Evolutionary conservation across 352 stramenopile species (phyloP).

Genomic region (Globisporangium iwayamae): DNA sequence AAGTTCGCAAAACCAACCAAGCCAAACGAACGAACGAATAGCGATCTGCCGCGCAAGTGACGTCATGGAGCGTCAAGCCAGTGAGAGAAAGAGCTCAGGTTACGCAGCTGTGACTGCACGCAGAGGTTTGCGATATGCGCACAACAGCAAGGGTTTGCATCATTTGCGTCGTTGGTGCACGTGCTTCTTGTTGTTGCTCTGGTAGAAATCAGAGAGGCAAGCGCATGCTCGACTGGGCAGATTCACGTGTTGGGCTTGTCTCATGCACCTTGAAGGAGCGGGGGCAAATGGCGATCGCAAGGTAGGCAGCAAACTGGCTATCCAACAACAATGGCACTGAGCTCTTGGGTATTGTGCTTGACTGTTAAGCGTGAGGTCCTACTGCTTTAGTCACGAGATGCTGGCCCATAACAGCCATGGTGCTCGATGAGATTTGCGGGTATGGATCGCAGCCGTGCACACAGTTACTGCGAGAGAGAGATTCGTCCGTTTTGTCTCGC

Average conservation of each 20-base stretch:
- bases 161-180: background rate
- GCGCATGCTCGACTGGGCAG: background rate
- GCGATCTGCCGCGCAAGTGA: background rate
- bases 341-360: too few relatives aligned
- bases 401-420: too few relatives aligned
- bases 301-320: background rate
- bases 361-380: too few relatives aligned
- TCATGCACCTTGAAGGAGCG: background rate
- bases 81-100: background rate
- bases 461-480: too few relatives aligned
- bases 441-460: too few relatives aligned
- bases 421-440: too few relatives aligned
- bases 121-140: background rate
- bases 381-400: too few relatives aligned
- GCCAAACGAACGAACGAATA: too few relatives aligned
- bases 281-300: background rate
- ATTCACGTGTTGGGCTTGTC: slow-evolving; percentile 1
- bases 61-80: slow-evolving; percentile 1
- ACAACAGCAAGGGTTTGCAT: background rate
- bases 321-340: background rate
- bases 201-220: background rate
- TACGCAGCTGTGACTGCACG: background rate
- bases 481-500: too few relatives aligned
- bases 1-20: background rate
- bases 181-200: background rate